Base-by-base conservation (phyloP, 768 basidiomycete species). In the Mycena vitilis region DNA sequence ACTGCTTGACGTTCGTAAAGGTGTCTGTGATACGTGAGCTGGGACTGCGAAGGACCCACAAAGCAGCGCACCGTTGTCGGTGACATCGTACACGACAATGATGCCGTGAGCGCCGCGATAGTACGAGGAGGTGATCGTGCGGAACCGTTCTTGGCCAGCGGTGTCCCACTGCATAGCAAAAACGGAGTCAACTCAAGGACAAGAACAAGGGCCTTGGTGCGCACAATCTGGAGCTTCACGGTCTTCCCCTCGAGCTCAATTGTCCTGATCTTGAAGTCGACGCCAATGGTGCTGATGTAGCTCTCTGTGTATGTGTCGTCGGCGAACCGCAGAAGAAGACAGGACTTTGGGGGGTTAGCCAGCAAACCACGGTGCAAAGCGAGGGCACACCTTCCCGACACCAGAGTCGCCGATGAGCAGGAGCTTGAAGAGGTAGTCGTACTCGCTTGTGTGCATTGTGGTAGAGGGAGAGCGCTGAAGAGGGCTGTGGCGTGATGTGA, bases 91-190 rank as follows among this genome's bases (percentile, higher is more conserved):
- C n/a, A 99, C 96, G 65, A 99, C 88, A 63, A 99, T 86, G 76
- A 99, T 99, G 61, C 98, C 98, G 91, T 98, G 97, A 23, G 98
- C 98, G 44, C 97, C 97, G 71, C 98, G 94, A 86, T 99, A 99
- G 82, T 99, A 99, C 13, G 98, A 95, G 23, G 96, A 96, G 52
- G 98, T 99, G 79, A 99, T 99, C 22, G 98, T 98, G 77, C 97
- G 87, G 85, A 98, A 98, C 34, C 96, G 92, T 83, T 99, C 98
- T 84, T 99, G 97, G 38, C 98, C 98, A 63, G 97, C 96, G 67
- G 97, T 99, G 79, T 99, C 97, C 97, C 97, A 99, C 96, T 99
- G 75, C n/a, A 58, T 4, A 61, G 59, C 34, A 59, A 66, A 30
- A 54, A 56, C 22, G 38, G 23, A 52, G 66, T 70, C 48, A 71